Base-by-base conservation (phyloP, 306 rosid genomes). In the Quercus engelmannii region DNA sequence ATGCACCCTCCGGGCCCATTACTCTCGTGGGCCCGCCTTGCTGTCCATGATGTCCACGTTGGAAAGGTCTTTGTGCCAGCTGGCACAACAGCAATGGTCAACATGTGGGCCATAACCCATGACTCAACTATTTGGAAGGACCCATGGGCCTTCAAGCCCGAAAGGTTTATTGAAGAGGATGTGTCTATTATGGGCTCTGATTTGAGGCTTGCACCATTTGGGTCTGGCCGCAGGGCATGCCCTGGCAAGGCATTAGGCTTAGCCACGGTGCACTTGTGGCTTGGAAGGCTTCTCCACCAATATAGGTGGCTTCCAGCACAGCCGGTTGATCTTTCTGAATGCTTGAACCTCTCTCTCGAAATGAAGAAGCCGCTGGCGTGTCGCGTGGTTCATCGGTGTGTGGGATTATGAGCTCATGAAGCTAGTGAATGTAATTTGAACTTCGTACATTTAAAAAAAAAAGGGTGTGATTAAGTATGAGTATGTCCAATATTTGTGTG, bases 81-180 rank as follows among this genome's bases (percentile, higher is more conserved):
- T 56, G 98, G 98, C 77, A 94, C 98, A 1, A 91, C 97, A 0
- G 93, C 97, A 26, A 92, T 92, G 91, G 98, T 94, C 5, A 94
- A 94, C 78, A 94, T 94, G 98, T 94, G 98, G 98, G 92, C 98
- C 52, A 94, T 94, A 81, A 80, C 95, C 3, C 97, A 92, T 11
- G 95, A 94, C 74, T 77, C 95, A 0, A 18, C 88, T 2, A 33
- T 92, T 0, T 94, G 98, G 98, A 85, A 90, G 43, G 97, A 94
- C 4, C 97, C 97, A 1, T 87, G 88, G 92, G 62, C 63, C 51
- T 94, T 94, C 41, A 84, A 72, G 56, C 98, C 98, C 2, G 90
- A 91, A 5, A 78, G 98, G 12, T 94, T 94, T 76, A 26, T 86
- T 0, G 87, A 90, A 17, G 90, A 90, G 26, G 97, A 91, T 0